Percentiles rank a stretch among this genome's conserved stretches.
Evolutionary conservation across 2,329 filamentous ascomycete species (phyloP).

Genomic region (Penicillium rolfsii): DNA sequence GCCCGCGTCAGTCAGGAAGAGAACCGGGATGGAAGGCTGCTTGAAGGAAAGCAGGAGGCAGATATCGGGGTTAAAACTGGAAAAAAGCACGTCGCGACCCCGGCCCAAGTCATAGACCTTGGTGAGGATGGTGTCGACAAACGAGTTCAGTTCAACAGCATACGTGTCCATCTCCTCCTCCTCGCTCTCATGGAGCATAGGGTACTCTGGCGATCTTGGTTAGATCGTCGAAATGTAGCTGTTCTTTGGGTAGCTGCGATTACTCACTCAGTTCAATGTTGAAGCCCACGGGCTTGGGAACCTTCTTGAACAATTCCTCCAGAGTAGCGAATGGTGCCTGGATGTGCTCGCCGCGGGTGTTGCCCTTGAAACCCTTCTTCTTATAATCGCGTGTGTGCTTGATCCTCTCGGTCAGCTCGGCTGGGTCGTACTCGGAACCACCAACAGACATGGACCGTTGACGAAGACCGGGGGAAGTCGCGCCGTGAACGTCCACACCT

Average conservation of each 20-base stretch:
- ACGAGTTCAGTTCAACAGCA: conserved; percentile 92
- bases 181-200: conserved; percentile 94
- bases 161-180: conserved; percentile 97
- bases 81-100: conserved; percentile 92
- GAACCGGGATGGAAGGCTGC: conserved; percentile 91
- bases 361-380: conserved; percentile 91
- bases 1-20: conserved; percentile 92
- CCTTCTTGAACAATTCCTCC: conserved; percentile 85
- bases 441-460: conserved; percentile 65
- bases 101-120: conserved; percentile 87
- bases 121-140: conserved; percentile 87
- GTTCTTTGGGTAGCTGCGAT: conserved; percentile 24
- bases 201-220: conserved; percentile 66
- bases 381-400: conserved; percentile 97
- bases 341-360: conserved; percentile 90
- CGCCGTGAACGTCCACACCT: conserved; percentile 17
- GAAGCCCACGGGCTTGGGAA: conserved; percentile 84
- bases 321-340: conserved; percentile 94
- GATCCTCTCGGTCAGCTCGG: conserved; percentile 75
- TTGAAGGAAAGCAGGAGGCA: conserved; percentile 94
- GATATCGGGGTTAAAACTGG: conserved; percentile 95
- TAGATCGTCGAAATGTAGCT: conserved; percentile 34
- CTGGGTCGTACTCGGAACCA: conserved; percentile 49
- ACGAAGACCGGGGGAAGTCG: conserved; percentile 31
- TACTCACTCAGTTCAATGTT: conserved; percentile 88